Percentiles rank a stretch among this genome's conserved stretches.
These are phyloP conservation scores for Papiliotrema terrestris DNA, from an alignment of 1,284 basidiomycete genomes.

Conservation along the genomic window DNA sequence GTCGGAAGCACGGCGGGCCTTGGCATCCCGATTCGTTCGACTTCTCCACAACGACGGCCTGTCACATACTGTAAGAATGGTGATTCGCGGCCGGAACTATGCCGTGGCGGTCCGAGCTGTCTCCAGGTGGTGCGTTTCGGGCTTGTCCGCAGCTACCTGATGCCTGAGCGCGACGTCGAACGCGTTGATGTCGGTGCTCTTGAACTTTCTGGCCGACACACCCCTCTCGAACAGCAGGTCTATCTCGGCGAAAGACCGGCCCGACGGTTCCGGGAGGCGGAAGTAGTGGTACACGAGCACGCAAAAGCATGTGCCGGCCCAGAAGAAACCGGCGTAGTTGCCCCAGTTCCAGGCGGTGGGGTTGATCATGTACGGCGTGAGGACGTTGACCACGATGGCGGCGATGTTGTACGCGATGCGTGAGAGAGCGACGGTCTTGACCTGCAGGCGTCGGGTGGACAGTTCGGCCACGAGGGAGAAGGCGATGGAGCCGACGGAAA, in stretches of 20 bases:
- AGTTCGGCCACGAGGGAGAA: slow-evolving; percentile 53
- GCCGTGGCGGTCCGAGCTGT: no score
- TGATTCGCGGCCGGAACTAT: no score
- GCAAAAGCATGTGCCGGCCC: slow-evolving; percentile 33
- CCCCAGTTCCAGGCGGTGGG: slow-evolving; percentile 50
- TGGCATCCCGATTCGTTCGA: no score
- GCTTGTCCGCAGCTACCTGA: slow-evolving; percentile 10
- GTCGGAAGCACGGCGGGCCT: no score
- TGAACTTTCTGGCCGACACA: slow-evolving; percentile 20
- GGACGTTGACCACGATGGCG: slow-evolving; percentile 46
- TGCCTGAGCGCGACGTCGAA: slow-evolving; percentile 11
- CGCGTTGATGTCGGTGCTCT: slow-evolving; percentile 7
- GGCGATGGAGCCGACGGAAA: slow-evolving; percentile 35
- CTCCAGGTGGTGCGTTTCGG: slow-evolving; percentile 1
- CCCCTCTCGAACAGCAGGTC: slow-evolving; percentile 49
- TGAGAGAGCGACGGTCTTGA: slow-evolving; percentile 55
- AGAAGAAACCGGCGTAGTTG: slow-evolving; percentile 38
- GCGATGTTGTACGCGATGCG: slow-evolving; percentile 47
- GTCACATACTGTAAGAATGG: no score
- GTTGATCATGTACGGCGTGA: slow-evolving; percentile 53
- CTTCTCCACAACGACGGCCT: no score
- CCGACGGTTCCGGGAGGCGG: slow-evolving; percentile 49
- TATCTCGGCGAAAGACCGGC: slow-evolving; percentile 49
- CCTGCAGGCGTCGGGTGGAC: slow-evolving; percentile 49
- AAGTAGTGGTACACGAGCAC: slow-evolving; percentile 46